phyloP scores from a whole-genome alignment of 192 early-diverging fungal species.

The Coemansia sp. region DNA sequence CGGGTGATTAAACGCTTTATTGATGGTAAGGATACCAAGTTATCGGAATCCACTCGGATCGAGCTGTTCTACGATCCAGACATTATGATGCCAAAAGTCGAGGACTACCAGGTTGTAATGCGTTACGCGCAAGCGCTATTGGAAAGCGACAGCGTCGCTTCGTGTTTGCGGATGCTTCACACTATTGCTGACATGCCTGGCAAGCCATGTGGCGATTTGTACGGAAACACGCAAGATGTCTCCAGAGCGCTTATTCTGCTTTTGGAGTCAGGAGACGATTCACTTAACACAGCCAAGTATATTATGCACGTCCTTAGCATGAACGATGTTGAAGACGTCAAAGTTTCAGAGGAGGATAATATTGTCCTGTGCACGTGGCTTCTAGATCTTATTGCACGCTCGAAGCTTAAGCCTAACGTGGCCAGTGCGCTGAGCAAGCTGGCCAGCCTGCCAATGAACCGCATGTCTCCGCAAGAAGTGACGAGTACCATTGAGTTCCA shows the following conservation, averaged over 20 bases:
- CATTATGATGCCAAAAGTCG: neutral
- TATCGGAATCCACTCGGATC: neutral
- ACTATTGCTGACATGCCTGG: slow-evolving; percentile 31
- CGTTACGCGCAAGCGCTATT: slow-evolving; percentile 32
- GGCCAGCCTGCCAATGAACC: neutral
- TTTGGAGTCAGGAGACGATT: neutral
- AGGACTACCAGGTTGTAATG: slow-evolving; percentile 17
- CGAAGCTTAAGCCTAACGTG: no score
- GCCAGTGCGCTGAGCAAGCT: neutral
- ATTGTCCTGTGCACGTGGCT: no score
- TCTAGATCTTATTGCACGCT: no score
- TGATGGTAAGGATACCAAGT: neutral
- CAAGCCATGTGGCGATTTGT: slow-evolving; percentile 2
- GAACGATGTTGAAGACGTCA: slow-evolving; percentile 12
- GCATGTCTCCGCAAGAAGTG: neutral
- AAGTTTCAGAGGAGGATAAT: neutral
- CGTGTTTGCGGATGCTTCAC: slow-evolving; percentile 12
- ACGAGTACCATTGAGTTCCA: neutral
- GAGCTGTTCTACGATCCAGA: slow-evolving; percentile 20
- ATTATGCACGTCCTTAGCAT: slow-evolving; percentile 8
- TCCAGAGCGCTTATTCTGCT: slow-evolving; percentile 10
- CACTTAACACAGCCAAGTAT: neutral
- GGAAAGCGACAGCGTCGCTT: slow-evolving; percentile 2
- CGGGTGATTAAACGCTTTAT: slow-evolving; percentile 20
- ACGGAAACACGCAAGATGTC: slow-evolving; percentile 3